Percentiles rank a stretch among this genome's conserved stretches.
These are phyloP conservation scores for Penicillium goetzii DNA, from an alignment of 495 filamentous ascomycete genomes.

Conservation along the genomic window DNA sequence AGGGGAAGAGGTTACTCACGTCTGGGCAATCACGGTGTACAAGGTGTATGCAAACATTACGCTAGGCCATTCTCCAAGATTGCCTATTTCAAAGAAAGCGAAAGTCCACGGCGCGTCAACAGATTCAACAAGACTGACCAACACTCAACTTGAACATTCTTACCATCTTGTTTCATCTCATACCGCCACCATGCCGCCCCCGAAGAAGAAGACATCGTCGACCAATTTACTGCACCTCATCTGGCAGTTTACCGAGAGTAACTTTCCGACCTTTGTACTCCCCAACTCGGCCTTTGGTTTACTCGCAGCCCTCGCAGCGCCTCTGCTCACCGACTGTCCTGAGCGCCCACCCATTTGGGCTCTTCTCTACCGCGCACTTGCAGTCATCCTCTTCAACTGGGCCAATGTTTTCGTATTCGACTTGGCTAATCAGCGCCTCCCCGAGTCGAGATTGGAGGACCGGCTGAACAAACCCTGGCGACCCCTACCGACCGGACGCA, in stretches of 20 bases:
- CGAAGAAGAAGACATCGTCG: not conserved
- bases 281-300: constrained; percentile 23
- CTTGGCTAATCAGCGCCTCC: constrained; percentile 19
- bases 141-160: not conserved
- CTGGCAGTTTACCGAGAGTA: constrained; percentile 31
- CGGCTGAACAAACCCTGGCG: constrained; percentile 63
- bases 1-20: not conserved
- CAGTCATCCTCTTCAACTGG: constrained; percentile 24
- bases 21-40: not conserved
- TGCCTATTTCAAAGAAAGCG: not conserved
- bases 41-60: not conserved
- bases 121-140: not conserved
- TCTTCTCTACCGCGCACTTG: constrained; percentile 4
- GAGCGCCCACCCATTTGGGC: not conserved
- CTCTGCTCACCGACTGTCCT: constrained; percentile 9
- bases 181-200: not conserved
- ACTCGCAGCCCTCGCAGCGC: constrained; percentile 15
- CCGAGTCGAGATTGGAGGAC: constrained; percentile 16
- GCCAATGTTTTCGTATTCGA: constrained; percentile 21
- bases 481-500: constrained; percentile 47
- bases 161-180: not conserved
- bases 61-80: not conserved
- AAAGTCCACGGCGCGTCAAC: not conserved
- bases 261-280: constrained; percentile 28
- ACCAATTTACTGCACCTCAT: constrained; percentile 21